Percentiles rank a stretch among this genome's conserved stretches.
Evolutionary conservation across 768 basidiomycete genomes (phyloP).

Genomic region (Mycena galericulata): DNA sequence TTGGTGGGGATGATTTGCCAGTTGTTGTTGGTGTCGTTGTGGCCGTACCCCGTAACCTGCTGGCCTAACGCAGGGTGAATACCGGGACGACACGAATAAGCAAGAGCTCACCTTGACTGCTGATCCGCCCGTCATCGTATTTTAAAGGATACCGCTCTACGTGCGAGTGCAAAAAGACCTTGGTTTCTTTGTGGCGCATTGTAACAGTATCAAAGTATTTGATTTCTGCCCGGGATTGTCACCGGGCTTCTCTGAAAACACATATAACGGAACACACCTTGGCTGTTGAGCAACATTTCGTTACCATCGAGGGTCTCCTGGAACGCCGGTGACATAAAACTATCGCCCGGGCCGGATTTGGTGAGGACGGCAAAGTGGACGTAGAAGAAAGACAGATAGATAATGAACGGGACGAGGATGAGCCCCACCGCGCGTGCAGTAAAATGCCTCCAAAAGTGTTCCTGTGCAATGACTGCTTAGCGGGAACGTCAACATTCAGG

Average conservation of each 20-base stretch:
- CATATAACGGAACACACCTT: conserved; percentile 66
- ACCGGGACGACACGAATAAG: neutral
- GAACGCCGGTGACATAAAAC: conserved; percentile 98
- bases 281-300: conserved; percentile 90
- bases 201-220: conserved; percentile 92
- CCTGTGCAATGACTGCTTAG: conserved; percentile 59
- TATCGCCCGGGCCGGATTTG: conserved; percentile 91
- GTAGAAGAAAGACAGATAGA: conserved; percentile 97
- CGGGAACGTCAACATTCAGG: neutral
- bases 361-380: conserved; percentile 91
- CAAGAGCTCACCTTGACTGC: conserved; percentile 78
- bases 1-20: conserved; percentile 98
- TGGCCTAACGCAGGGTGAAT: conserved; percentile 67
- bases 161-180: conserved; percentile 95
- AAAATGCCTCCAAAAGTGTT: conserved; percentile 92
- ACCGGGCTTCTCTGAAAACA: neutral
- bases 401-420: conserved; percentile 87
- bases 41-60: conserved; percentile 95
- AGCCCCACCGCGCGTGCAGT: conserved; percentile 84
- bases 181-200: conserved; percentile 92
- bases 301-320: conserved; percentile 96
- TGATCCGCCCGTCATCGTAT: conserved; percentile 96
- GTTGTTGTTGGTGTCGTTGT: conserved; percentile 94
- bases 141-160: conserved; percentile 89
- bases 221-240: conserved; percentile 70